Conservation (phyloP, 1,284 basidiomycete species). For the Papiliotrema flavescens region DNA sequence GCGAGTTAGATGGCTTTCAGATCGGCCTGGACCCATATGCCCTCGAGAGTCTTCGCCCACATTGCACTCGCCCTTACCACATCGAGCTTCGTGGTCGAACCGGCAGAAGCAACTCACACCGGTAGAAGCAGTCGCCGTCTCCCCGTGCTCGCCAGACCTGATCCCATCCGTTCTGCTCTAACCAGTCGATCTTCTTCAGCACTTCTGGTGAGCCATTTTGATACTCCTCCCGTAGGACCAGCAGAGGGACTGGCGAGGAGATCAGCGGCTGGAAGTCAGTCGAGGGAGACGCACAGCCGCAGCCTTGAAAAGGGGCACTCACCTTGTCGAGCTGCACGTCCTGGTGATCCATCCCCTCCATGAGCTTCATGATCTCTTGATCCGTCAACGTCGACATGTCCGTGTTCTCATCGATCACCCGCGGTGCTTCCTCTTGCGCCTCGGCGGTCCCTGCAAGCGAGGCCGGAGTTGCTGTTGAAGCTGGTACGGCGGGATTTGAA, state of each 20-base stretch:
- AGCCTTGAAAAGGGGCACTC: constrained; percentile 1
- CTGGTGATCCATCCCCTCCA: constrained; percentile 39
- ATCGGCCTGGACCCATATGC: too few relatives aligned
- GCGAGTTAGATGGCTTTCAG: neutral
- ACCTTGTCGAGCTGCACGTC: constrained; percentile 34
- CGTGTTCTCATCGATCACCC: constrained; percentile 48
- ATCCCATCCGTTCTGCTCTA: constrained; percentile 58
- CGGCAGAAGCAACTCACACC: constrained; percentile 54
- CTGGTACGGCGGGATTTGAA: too few relatives aligned
- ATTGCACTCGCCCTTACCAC: too few relatives aligned
- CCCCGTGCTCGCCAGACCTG: constrained; percentile 67
- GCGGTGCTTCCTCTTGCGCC: neutral
- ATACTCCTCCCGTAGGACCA: constrained; percentile 57
- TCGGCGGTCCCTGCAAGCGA: too few relatives aligned
- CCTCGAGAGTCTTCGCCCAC: too few relatives aligned
- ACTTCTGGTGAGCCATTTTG: constrained; percentile 57
- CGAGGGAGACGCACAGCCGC: neutral
- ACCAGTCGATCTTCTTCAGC: constrained; percentile 62
- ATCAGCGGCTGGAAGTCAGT: constrained; percentile 42
- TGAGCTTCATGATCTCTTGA: constrained; percentile 47
- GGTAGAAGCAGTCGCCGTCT: constrained; percentile 71
- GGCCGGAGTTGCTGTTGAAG: too few relatives aligned
- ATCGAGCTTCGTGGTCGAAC: too few relatives aligned
- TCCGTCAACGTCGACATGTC: constrained; percentile 46
- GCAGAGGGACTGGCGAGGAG: constrained; percentile 44